phyloP scores from a whole-genome alignment of 805 yeast species.

The Sporopachydermia lactativora region DNA sequence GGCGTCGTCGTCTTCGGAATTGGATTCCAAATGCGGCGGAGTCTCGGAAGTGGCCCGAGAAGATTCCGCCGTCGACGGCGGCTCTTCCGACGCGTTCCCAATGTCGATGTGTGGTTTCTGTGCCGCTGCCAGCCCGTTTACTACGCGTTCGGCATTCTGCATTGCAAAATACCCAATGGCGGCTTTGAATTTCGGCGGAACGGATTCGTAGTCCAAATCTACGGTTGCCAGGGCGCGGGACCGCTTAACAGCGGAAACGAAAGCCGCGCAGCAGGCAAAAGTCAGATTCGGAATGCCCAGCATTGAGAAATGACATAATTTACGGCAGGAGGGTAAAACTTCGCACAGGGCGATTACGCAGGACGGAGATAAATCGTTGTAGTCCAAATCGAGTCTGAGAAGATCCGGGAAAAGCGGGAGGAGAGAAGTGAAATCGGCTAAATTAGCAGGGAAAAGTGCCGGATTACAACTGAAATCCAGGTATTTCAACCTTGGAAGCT shows the following conservation, averaged over 20 bases:
- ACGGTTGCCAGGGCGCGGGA: slow-evolving; percentile 49
- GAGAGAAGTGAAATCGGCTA: slow-evolving; percentile 41
- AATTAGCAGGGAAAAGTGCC: slow-evolving; percentile 46
- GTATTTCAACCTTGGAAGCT: slow-evolving; percentile 38
- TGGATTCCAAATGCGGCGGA: neutral
- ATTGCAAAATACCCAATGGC: slow-evolving; percentile 67
- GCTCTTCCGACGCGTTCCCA: too few species aligned
- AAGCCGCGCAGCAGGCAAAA: slow-evolving; percentile 44
- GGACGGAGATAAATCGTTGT: slow-evolving; percentile 42
- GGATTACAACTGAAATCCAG: slow-evolving; percentile 66
- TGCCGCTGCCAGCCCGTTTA: too few species aligned
- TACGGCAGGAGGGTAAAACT: slow-evolving; percentile 52
- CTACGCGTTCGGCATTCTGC: slow-evolving; percentile 58
- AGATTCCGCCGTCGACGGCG: too few species aligned
- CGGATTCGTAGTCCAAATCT: slow-evolving; percentile 48
- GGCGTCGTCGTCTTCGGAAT: neutral
- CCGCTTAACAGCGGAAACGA: slow-evolving; percentile 53
- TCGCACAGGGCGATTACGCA: slow-evolving; percentile 49
- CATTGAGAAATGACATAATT: slow-evolving; percentile 55
- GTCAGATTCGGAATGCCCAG: slow-evolving; percentile 45
- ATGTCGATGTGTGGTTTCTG: too few species aligned
- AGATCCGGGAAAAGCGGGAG: slow-evolving; percentile 57
- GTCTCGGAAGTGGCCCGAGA: neutral
- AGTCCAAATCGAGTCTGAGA: slow-evolving; percentile 56
- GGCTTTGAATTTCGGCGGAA: slow-evolving; percentile 51